Base-by-base conservation (phyloP, 768 basidiomycete species). In the Tricholoma saponaceum region DNA sequence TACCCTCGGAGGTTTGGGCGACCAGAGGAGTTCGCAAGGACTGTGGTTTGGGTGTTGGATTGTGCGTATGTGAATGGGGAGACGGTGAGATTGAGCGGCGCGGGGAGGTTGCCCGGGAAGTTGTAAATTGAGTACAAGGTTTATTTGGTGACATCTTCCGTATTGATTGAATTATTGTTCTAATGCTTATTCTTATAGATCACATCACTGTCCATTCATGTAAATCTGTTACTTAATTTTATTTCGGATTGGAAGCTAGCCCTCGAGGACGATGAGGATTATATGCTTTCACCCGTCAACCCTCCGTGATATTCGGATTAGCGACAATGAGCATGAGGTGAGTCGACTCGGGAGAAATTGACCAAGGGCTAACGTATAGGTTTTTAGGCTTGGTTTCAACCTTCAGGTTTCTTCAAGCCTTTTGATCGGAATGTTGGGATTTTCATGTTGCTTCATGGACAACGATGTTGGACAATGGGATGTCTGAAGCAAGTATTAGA, bases 21-120 rank as follows among this genome's bases (percentile, higher is more conserved):
- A 35, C 73, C 80, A 0, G 65, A 67, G 12, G 83, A 84, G 63
- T 84, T 83, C 61, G 80, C 82, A 5, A 70, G 72, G 57, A 83
- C 83, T 0, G 75, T 82, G 7, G 66, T 73, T 47, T 81, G 78
- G 76, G 73, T 83, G 20, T 61, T 84, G 50, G 80, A 81, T 50
- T 79, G 78, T 58, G 70, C 78, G 0, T 83, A 81, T 71, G 74
- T 84, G 14, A 85, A 85, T 68, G 83, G 82, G 14, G 81, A 83
- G 69, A 78, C 75, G 0, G 72, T 82, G 16, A 72, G 80, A 56
- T 61, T 82, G 55, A 80, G 77, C 57, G 81, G 79, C 2, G 81
- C 65, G 3, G 76, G 74, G 25, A 66, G 76, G 54, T 61, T 78
- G 35, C 76, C 76, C 23, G 74, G 68, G 26, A 78, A 72, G 58